Evolutionary conservation across 2,329 filamentous ascomycete species (phyloP).

Genomic region (Alternaria triticimaculans): DNA sequence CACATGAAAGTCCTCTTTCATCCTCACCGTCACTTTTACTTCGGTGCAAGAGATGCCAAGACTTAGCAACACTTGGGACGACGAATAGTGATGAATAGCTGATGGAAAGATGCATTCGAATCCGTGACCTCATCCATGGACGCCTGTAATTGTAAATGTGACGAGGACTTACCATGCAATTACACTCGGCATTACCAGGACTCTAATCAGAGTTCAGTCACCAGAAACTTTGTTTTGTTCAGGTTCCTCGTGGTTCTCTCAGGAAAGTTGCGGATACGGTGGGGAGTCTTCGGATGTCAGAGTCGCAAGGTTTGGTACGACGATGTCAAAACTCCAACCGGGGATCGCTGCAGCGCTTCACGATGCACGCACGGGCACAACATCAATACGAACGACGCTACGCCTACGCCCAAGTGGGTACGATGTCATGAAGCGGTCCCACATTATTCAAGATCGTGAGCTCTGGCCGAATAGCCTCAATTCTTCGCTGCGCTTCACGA

Average conservation of each 20-base stretch:
- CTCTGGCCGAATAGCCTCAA: not conserved
- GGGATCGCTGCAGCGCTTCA: not conserved
- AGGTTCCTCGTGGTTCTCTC: not conserved
- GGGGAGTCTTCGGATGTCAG: not conserved
- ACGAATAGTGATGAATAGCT: not conserved
- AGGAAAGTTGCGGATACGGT: not conserved
- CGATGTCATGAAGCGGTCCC: conserved; percentile 1
- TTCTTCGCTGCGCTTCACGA: not conserved
- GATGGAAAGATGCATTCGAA: not conserved
- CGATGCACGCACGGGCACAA: not conserved
- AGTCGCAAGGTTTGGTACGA: not conserved
- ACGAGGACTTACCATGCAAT: not conserved
- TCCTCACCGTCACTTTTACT: not conserved
- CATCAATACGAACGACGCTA: not conserved
- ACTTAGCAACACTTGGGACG: not conserved
- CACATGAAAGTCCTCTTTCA: not conserved
- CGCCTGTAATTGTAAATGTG: not conserved
- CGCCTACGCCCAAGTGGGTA: not conserved
- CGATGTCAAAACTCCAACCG: not conserved
- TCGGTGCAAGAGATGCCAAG: not conserved
- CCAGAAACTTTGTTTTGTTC: not conserved
- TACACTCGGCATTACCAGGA: not conserved
- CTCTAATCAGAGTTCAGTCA: not conserved
- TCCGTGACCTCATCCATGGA: not conserved
- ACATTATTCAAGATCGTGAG: conserved; percentile 1